Evolutionary conservation across 371 early-diverging fungal genomes (phyloP).

Genomic region (Entomophthora muscae): DNA sequence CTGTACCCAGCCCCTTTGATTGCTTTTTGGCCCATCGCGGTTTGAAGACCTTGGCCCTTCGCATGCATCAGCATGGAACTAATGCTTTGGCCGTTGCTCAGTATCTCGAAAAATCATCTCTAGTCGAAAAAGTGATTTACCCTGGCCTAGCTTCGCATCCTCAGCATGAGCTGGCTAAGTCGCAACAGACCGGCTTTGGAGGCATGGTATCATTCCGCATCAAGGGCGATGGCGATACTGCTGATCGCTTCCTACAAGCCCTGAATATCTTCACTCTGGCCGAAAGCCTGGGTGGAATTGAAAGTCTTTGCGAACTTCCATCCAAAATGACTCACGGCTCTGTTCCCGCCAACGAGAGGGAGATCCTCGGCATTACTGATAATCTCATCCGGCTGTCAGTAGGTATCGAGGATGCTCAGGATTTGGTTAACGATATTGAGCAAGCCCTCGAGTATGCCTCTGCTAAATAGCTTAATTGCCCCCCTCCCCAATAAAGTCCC

Average conservation of each 20-base stretch:
- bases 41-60: constrained; percentile 77
- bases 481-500: too few species aligned
- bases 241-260: constrained; percentile 45
- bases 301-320: constrained; percentile 64
- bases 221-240: constrained; percentile 42
- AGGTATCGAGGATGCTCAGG: constrained; percentile 68
- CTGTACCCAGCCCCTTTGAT: constrained; percentile 93
- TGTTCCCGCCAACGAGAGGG: constrained; percentile 54
- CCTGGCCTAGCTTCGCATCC: constrained; percentile 67
- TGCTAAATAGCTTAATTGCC: constrained; percentile 12
- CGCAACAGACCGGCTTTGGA: constrained; percentile 62
- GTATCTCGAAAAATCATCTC: constrained; percentile 32
- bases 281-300: constrained; percentile 76
- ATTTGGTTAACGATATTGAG: constrained; percentile 33
- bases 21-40: constrained; percentile 91
- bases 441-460: constrained; percentile 12
- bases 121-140: constrained; percentile 60
- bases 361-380: constrained; percentile 61
- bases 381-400: constrained; percentile 61
- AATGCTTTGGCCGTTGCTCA: constrained; percentile 69
- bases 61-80: constrained; percentile 79
- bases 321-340: constrained; percentile 77
- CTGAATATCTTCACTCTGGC: constrained; percentile 62
- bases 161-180: constrained; percentile 62
- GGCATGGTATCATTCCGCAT: constrained; percentile 79